Evolutionary conservation across 257 asterid species (phyloP), one percentile per base, ranked within the genome.

Genomic region (Solanum ahanhuiri): DNA sequence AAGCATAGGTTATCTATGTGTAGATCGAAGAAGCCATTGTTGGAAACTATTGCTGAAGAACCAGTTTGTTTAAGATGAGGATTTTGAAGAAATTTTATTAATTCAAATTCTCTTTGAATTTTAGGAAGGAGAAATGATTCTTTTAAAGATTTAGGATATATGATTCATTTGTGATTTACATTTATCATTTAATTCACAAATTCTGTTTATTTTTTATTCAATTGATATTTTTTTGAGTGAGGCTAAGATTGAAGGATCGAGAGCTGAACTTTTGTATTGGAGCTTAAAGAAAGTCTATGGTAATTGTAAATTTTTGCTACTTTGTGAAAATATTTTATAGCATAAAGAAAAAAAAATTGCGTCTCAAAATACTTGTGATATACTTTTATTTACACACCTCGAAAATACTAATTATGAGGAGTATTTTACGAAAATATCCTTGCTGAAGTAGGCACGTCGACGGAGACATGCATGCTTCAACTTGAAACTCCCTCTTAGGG

Each of bases 21-120:
- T 91, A 87, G 98, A 86, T 96, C 98, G 33, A 96, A 93, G 94
- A 96, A 94, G 87, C 98, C 98, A 37, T 84, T 94, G 92, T 87
- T 96, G 90, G 98, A 93, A 92, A 96, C 98, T 4, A 96, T 96
- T 83, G 88, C 85, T 30, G 98, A 96, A 92, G 97, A 96, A 71
- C 93, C 95, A 12, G 84, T 85, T 51, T 87, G 73, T 43, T 41
- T 75, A 54, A 88, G 93, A 91, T 88, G 81, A 88, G 2, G 69
- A 81, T 45, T 79, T 45, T 12, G 34, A 48, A 22, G 10, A 64
- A 37, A 15, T 39, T 15, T 70, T 31, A 70, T 69, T 83, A 23
- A 9, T 25, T 83, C 64, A 31, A 31, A 31, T 31, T 31, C 33
- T 31, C 86, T 84, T 48, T 48, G 30, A 81, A 17, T 0, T 81